Evolutionary conservation across 257 asterid species (phyloP).

Genomic region (Gentiana macrophylla): DNA sequence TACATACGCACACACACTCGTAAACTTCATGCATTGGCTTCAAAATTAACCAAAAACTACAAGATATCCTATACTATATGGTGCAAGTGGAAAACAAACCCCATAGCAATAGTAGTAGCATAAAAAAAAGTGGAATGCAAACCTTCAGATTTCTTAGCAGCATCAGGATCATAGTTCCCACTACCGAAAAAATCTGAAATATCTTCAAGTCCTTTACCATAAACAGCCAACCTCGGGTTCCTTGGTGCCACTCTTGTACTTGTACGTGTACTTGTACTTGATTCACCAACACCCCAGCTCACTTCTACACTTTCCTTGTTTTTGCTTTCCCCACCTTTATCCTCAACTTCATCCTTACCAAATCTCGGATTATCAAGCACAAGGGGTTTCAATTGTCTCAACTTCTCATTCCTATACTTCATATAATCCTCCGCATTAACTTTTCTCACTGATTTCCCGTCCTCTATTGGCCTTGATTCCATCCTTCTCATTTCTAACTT

Average conservation of each 20-base stretch:
- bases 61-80: not conserved
- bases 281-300: slow-evolving; percentile 6
- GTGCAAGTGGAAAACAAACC: too few species aligned
- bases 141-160: slow-evolving; percentile 47
- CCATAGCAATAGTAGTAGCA: not conserved
- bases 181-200: slow-evolving; percentile 56
- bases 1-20: not conserved
- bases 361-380: slow-evolving; percentile 55
- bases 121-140: slow-evolving; percentile 1
- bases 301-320: slow-evolving; percentile 17
- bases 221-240: slow-evolving; percentile 85
- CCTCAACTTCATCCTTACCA: slow-evolving; percentile 10
- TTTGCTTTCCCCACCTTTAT: slow-evolving; percentile 9
- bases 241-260: slow-evolving; percentile 57
- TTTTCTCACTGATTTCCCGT: slow-evolving; percentile 1
- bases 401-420: slow-evolving; percentile 40
- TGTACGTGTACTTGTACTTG: slow-evolving; percentile 24
- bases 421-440: slow-evolving; percentile 26
- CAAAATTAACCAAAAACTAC: not conserved
- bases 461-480: slow-evolving; percentile 40
- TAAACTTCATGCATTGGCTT: not conserved
- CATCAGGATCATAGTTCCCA: slow-evolving; percentile 40
- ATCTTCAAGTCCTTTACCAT: slow-evolving; percentile 80
- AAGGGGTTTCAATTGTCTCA: slow-evolving; percentile 58
- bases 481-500: slow-evolving; percentile 53